Percentiles rank a stretch among this genome's conserved stretches.
phyloP scores from a whole-genome alignment of 495 filamentous ascomycete species.

The Neurospora sp. region DNA sequence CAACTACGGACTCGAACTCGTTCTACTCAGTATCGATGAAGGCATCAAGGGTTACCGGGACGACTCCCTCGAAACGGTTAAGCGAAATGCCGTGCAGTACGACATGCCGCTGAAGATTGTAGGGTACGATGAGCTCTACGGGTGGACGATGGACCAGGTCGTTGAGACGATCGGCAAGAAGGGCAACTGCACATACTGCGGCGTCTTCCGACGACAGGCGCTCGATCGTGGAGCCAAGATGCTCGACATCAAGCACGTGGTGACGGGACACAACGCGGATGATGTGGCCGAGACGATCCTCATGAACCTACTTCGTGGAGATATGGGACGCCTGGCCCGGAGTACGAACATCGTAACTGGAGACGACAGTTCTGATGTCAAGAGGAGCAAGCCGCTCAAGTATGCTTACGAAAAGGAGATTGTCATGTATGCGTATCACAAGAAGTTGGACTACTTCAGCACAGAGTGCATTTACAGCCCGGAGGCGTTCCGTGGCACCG shows the following conservation, averaged over 20 bases:
- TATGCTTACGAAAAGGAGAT: conserved; percentile 99
- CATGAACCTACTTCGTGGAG: conserved; percentile 91
- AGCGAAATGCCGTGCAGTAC: conserved; percentile 84
- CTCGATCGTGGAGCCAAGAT: conserved; percentile 84
- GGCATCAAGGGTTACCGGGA: conserved; percentile 95
- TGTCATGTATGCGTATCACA: conserved; percentile 92
- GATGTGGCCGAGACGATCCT: conserved; percentile 97
- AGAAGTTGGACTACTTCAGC: conserved; percentile 92
- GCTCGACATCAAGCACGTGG: conserved; percentile 84
- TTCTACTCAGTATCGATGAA: conserved; percentile 88
- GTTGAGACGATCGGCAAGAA: conserved; percentile 94
- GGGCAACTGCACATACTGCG: conserved; percentile 98
- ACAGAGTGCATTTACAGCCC: conserved; percentile 98
- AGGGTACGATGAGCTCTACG: conserved; percentile 89
- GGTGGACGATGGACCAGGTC: conserved; percentile 99
- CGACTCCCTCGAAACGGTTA: conserved; percentile 90
- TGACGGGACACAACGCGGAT: conserved; percentile 96
- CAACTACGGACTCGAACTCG: conserved; percentile 73
- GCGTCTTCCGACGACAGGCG: conserved; percentile 90
- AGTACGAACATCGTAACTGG: conserved; percentile 90
- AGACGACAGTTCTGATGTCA: conserved; percentile 62
- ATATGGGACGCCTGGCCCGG: conserved; percentile 74
- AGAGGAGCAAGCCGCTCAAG: conserved; percentile 90
- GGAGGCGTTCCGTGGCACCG: conserved; percentile 93
- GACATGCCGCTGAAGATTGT: conserved; percentile 83